phyloP scores from a whole-genome alignment of 2,329 filamentous ascomycete species.

The Talaromyces sp. region DNA sequence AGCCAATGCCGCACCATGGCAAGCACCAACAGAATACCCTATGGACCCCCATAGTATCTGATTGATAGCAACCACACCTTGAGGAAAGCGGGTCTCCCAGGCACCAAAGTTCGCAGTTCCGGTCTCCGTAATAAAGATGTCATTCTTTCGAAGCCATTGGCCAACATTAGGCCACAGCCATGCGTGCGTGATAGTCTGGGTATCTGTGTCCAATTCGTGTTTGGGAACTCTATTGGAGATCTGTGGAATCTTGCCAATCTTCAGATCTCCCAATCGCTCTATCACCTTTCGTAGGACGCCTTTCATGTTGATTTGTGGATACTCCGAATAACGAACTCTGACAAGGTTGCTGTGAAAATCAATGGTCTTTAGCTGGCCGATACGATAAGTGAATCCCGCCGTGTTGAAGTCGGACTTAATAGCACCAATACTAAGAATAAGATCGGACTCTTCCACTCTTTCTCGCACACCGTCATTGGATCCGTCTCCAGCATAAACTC shows the following conservation, averaged over 20 bases:
- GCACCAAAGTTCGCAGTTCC: conserved; percentile 57
- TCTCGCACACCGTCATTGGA: conserved; percentile 51
- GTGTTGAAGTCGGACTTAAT: conserved; percentile 47
- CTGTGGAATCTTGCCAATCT: conserved; percentile 47
- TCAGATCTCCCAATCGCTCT: conserved; percentile 55
- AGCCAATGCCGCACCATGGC: conserved; percentile 55
- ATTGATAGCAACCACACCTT: conserved; percentile 47
- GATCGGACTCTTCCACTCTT: conserved; percentile 39
- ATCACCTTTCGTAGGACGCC: conserved; percentile 71
- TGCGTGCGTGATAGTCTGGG: conserved; percentile 46
- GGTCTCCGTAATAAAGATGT: conserved; percentile 57
- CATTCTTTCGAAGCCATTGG: conserved; percentile 49
- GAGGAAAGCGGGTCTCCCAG: conserved; percentile 50
- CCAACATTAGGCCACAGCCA: conserved; percentile 48
- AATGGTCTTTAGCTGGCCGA: conserved; percentile 72
- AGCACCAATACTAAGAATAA: conserved; percentile 39
- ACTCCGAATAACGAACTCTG: conserved; percentile 72
- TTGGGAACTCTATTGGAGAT: conserved; percentile 50
- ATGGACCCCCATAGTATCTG: conserved; percentile 59
- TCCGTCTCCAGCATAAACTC: conserved; percentile 76
- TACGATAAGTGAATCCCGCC: conserved; percentile 74
- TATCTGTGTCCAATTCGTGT: conserved; percentile 26
- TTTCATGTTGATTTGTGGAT: conserved; percentile 72
- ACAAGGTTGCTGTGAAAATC: conserved; percentile 74
- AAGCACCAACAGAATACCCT: conserved; percentile 58